phyloP scores from a whole-genome alignment of 169 alveolate species.

The Plasmodium gallinaceum region DNA sequence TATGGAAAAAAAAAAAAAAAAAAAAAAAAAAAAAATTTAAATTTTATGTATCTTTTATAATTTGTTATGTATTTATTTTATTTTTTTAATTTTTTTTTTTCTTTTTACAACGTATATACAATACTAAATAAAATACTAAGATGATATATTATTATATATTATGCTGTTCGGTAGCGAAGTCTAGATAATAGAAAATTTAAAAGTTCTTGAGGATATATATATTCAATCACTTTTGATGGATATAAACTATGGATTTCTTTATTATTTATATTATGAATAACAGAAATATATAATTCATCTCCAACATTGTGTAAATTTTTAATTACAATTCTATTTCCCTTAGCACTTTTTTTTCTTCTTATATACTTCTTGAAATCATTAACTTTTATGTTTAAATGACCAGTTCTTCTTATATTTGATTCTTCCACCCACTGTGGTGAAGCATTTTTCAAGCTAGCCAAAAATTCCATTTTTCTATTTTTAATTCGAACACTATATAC shows the following conservation, averaged over 20 bases:
- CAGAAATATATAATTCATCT: constrained; percentile 71
- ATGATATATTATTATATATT: not conserved
- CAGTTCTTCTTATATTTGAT: constrained; percentile 63
- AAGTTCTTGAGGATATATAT: constrained; percentile 73
- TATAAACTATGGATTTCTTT: constrained; percentile 72
- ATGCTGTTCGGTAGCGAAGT: constrained; percentile 68
- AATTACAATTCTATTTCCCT: constrained; percentile 61
- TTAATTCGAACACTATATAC: constrained; percentile 68
- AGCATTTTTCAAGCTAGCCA: constrained; percentile 74
- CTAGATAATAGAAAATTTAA: constrained; percentile 71
- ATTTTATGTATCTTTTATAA: constrained; percentile 3
- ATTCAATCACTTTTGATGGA: constrained; percentile 75
- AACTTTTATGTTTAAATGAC: constrained; percentile 69
- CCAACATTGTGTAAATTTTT: constrained; percentile 74
- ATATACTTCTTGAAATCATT: constrained; percentile 75
- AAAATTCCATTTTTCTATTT: constrained; percentile 64
- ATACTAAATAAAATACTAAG: not conserved
- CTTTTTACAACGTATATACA: not conserved
- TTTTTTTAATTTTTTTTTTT: no score
- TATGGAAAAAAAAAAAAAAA: constrained; percentile 13
- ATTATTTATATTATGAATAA: constrained; percentile 65
- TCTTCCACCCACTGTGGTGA: constrained; percentile 76
- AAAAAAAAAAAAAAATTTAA: constrained; percentile 15
- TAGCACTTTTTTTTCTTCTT: constrained; percentile 46
- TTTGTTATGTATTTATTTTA: no score